Evolutionary conservation across 148 eudicot genomes (phyloP), one percentile per base, ranked within the genome.

Genomic region (Oxyria digyna): DNA sequence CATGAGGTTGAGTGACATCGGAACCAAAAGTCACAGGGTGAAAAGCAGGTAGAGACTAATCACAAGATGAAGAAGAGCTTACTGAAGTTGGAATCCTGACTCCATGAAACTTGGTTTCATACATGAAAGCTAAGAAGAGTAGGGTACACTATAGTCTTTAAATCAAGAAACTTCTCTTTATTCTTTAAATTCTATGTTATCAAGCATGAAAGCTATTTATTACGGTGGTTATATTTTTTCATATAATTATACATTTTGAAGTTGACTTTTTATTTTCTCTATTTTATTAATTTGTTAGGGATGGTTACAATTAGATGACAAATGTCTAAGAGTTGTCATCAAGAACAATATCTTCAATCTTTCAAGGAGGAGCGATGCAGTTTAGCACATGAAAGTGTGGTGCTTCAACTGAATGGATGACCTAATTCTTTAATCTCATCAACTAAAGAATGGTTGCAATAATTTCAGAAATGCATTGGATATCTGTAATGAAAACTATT

Each of bases 341-440:
- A 31, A 57, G 68, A 76, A 35, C 71, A 41, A 21, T 21, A 59
- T 71, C 69, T 50, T 73, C 83, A 80, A 46, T 62, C 81, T 40
- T 77, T 75, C 26, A 71, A 59, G 65, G 80, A 85, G 54, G 82
- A 68, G 33, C 50, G 43, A 23, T 46, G 32, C 66, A 57, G 66
- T 73, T 69, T 42, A 21, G 42, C 41, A 38, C 72, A 74, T 48
- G 67, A 69, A 42, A 72, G 67, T 20, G 72, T 67, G 17, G 23
- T 41, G 57, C 71, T 43, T 74, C 33, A 72, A 12, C 32, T 75
- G 35, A 73, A 78, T 41, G 43, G 67, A 66, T 67, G 62, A 64
- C 63, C 35, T 29, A 75, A 79, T 73, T 82, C 75, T 81, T 18
- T 68, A 66, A 27, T 70, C 73, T 59, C 62, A 31, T 75, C 72